Conservation (phyloP, 1,284 basidiomycete species). For the Exobasidium cylindrosporum region DNA sequence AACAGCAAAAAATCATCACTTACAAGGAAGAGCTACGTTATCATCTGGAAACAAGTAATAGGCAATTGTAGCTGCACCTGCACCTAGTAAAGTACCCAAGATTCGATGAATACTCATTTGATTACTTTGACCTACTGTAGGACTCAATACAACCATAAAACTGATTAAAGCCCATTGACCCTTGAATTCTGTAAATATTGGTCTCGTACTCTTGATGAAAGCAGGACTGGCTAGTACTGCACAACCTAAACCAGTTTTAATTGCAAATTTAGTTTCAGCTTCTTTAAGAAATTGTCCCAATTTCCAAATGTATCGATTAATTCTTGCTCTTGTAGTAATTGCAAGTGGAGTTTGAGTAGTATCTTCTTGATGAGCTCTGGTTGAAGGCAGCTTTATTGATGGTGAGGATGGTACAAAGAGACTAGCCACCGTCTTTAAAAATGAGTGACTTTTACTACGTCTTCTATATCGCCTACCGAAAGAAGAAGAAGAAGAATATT, state of each 20-base stretch:
- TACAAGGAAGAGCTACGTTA: constrained; percentile 65
- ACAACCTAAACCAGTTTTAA: constrained; percentile 72
- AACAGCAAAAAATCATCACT: too few species aligned
- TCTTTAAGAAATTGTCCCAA: constrained; percentile 69
- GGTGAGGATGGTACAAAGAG: background rate
- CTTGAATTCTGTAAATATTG: constrained; percentile 73
- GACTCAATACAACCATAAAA: constrained; percentile 60
- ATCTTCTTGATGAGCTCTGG: constrained; percentile 74
- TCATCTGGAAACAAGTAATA: constrained; percentile 72
- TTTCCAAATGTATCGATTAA: constrained; percentile 66
- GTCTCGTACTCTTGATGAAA: constrained; percentile 74
- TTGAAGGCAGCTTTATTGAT: constrained; percentile 67
- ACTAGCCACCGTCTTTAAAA: background rate
- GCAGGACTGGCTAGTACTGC: constrained; percentile 79
- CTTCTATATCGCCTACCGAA: background rate
- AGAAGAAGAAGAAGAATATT: background rate
- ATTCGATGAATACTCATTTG: constrained; percentile 48
- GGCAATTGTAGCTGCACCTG: constrained; percentile 68
- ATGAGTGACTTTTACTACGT: background rate
- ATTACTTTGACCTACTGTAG: constrained; percentile 49
- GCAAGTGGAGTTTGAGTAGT: constrained; percentile 73
- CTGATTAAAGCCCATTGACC: constrained; percentile 95
- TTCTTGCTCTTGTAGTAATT: constrained; percentile 29
- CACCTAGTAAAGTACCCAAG: constrained; percentile 62
- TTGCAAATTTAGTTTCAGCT: constrained; percentile 77